A percentile compares a stretch with the other conserved stretches of the same genome.
Conservation (phyloP, 441 rosid species). For the Euphorbia celastroides region DNA sequence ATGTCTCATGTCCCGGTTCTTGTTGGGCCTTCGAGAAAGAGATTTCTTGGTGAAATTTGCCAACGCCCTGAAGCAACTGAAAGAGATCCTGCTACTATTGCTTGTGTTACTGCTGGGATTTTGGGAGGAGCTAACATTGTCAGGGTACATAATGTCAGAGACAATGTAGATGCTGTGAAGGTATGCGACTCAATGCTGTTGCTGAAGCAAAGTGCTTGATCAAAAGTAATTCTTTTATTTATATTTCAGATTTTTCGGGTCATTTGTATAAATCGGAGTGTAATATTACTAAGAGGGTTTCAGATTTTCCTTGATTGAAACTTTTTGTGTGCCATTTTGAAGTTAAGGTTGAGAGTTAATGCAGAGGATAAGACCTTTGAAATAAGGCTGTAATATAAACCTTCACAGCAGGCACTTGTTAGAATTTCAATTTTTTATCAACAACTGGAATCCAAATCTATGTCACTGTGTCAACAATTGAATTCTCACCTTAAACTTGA, state of each 20-base stretch:
- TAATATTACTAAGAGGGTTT: too few relatives aligned
- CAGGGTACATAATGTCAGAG: slow-evolving; percentile 78
- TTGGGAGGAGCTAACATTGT: slow-evolving; percentile 82
- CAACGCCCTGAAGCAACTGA: slow-evolving; percentile 46
- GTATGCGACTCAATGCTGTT: slow-evolving; percentile 73
- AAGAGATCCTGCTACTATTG: slow-evolving; percentile 87
- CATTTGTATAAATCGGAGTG: too few relatives aligned
- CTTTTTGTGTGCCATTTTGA: too few relatives aligned
- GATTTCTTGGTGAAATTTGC: slow-evolving; percentile 80
- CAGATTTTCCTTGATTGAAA: too few relatives aligned
- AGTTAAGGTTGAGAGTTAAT: too few relatives aligned
- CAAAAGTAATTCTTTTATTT: too few relatives aligned
- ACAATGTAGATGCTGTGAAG: slow-evolving; percentile 71
- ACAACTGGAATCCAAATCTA: background rate
- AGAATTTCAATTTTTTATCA: too few relatives aligned
- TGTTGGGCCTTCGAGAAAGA: slow-evolving; percentile 84
- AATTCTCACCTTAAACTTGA: background rate
- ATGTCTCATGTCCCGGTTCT: slow-evolving; percentile 67
- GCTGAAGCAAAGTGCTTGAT: slow-evolving; percentile 19
- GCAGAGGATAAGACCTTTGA: too few relatives aligned
- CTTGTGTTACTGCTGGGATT: slow-evolving; percentile 58
- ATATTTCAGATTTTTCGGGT: too few relatives aligned
- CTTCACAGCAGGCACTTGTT: too few relatives aligned
- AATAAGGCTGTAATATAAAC: too few relatives aligned
- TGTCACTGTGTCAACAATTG: background rate